Conservation (phyloP, 1,284 basidiomycete genomes). For the Trametes pubescens region DNA sequence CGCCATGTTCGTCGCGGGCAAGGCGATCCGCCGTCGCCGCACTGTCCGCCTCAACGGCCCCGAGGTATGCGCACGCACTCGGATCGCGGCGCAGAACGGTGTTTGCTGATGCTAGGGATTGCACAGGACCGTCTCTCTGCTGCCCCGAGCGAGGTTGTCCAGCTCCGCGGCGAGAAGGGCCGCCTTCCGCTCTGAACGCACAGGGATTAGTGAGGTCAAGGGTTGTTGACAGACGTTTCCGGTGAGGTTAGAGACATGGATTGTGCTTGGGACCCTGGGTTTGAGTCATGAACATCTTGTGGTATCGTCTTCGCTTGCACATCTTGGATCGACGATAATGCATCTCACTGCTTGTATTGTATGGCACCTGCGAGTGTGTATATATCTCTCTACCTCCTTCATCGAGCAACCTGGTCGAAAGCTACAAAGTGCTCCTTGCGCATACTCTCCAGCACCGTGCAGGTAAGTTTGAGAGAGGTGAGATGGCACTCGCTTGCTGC, state of each 20-base stretch:
- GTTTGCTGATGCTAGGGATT: background rate
- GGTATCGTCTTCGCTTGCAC: background rate
- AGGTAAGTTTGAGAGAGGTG: too few relatives aligned
- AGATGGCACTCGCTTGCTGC: too few relatives aligned
- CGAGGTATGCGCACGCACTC: constrained; percentile 50
- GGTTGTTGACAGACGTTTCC: background rate
- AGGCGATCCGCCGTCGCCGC: constrained; percentile 47
- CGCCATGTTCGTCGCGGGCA: constrained; percentile 49
- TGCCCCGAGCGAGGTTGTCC: constrained; percentile 19
- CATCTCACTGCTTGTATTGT: background rate
- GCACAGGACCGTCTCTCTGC: constrained; percentile 30
- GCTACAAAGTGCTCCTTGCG: too few relatives aligned
- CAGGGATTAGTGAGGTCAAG: background rate
- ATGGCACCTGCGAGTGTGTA: background rate
- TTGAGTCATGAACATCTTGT: background rate
- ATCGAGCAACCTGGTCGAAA: too few relatives aligned
- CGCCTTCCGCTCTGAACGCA: constrained; percentile 23
- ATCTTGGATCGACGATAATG: background rate
- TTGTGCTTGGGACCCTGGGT: background rate
- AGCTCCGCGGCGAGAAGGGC: constrained; percentile 24
- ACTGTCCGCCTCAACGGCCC: constrained; percentile 61
- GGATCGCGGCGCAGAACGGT: background rate
- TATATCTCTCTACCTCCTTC: too few relatives aligned
- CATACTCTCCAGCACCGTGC: too few relatives aligned
- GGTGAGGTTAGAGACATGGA: background rate